A percentile compares a stretch with the other conserved stretches of the same genome.
These are phyloP conservation scores for Novakomyces olei DNA, from an alignment of 805 yeast genomes.

Conservation along the genomic window DNA sequence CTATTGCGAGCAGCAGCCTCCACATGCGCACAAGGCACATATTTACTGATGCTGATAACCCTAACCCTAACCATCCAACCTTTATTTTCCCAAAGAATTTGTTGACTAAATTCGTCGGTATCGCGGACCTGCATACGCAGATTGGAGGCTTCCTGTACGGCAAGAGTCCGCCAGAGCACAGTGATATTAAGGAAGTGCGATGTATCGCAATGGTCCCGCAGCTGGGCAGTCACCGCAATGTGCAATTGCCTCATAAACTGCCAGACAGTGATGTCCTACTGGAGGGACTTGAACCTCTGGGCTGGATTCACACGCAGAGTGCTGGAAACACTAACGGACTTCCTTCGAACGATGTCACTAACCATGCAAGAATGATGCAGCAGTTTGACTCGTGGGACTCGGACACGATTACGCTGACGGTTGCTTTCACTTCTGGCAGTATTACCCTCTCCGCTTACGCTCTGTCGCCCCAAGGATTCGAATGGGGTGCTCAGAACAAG, in stretches of 20 bases:
- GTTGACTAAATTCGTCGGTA: conserved; percentile 50
- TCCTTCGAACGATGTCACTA: conserved; percentile 48
- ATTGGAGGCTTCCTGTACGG: conserved; percentile 71
- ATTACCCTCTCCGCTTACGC: conserved; percentile 49
- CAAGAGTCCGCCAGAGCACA: conserved; percentile 46
- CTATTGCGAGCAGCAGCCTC: conserved; percentile 53
- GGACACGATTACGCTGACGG: conserved; percentile 34
- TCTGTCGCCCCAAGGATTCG: conserved; percentile 39
- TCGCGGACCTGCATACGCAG: conserved; percentile 61
- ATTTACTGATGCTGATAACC: conserved; percentile 46
- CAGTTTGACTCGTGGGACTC: conserved; percentile 20
- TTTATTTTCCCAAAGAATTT: conserved; percentile 68
- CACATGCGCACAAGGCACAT: conserved; percentile 55
- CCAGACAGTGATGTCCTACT: conserved; percentile 21
- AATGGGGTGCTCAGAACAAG: conserved; percentile 53
- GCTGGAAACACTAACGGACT: conserved; percentile 40
- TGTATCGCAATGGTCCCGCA: conserved; percentile 72
- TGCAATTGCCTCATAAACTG: conserved; percentile 33
- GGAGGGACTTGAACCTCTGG: conserved; percentile 52
- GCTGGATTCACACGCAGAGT: conserved; percentile 85
- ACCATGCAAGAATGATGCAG: conserved; percentile 25
- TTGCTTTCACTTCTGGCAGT: conserved; percentile 64
- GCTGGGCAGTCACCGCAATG: conserved; percentile 44
- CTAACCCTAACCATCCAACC: conserved; percentile 31
- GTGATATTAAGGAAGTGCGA: conserved; percentile 52